Percentiles rank a stretch among this genome's conserved stretches.
phyloP scores from a whole-genome alignment of 2,329 filamentous ascomycete species.

The Colletotrichum orchidophilum region DNA sequence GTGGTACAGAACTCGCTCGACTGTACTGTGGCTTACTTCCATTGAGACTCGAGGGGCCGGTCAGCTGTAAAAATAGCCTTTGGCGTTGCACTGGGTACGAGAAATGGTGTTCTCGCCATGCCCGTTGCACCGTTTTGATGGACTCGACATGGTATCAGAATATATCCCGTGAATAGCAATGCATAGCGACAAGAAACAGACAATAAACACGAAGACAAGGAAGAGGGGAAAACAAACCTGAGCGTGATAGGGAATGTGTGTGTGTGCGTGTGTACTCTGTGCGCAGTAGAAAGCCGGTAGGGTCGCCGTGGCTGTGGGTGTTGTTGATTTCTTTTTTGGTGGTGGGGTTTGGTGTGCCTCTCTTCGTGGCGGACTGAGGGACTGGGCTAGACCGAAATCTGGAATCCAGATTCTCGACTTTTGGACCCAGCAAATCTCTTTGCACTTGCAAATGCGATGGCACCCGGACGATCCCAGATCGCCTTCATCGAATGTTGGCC shows the following conservation, averaged over 20 bases:
- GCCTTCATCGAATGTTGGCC: neutral
- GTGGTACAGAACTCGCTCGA: neutral
- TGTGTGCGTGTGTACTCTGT: neutral
- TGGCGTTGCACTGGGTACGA: neutral
- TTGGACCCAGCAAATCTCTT: conserved; percentile 8
- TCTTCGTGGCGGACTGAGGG: neutral
- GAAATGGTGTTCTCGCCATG: neutral
- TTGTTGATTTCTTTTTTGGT: neutral
- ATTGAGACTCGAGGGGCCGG: neutral
- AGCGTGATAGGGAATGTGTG: no score
- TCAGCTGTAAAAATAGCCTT: neutral
- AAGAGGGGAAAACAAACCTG: no score
- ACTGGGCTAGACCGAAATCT: neutral
- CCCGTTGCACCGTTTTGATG: neutral
- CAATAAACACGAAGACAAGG: neutral
- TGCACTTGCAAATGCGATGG: conserved; percentile 17
- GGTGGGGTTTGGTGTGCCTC: neutral
- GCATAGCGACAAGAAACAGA: neutral
- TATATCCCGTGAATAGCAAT: neutral
- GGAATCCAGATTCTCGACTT: neutral
- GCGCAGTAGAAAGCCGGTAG: neutral
- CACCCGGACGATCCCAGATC: conserved; percentile 28
- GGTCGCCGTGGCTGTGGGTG: neutral
- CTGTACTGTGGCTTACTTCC: neutral
- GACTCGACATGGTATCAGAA: neutral